Evolutionary conservation across 164 flowering plant species (phyloP), one percentile per base, ranked within the genome.

Genomic region (Nymphaea colorata): DNA sequence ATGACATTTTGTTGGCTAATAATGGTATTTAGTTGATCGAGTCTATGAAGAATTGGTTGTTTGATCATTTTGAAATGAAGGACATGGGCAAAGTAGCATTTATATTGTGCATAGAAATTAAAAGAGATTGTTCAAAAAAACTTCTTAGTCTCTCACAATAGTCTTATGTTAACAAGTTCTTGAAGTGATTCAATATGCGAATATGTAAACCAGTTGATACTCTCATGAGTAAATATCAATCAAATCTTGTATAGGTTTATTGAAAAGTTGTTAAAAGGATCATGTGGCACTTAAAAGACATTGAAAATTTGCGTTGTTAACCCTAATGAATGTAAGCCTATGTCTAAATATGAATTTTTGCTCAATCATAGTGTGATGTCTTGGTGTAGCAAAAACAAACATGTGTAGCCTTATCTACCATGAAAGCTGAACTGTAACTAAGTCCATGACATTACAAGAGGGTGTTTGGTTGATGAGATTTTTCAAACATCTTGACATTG

Each of bases 221-320:
- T 55, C 2, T 16, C 10, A 10, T 55, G n/a, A 25, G 36, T 25
- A 25, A 1, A 25, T 25, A 25, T 1, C 36, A 25, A 1, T 25
- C 36, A 25, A 25, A 25, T 25, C 36, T 1, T 25, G 36, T 0
- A 25, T 1, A 25, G 0, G 36, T 25, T 25, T 1, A 25, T 25
- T 25, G 36, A 1, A 25, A 25, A 25, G 36, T 25, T 25, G 0
- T 25, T 25, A 25, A 25, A 25, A 25, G 36, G 36, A 25, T 25
- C 36, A 25, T 25, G 36, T 25, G 36, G 36, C 1, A 25, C 36
- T 25, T 25, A 25, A 25, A 25, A 1, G 36, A 1, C 36, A 25
- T 1, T 25, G 1, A 25, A 0, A 25, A 25, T 1, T 25, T 25
- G 36, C 0, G 36, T 0, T 0, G 36, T 25, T 0, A 1, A 0